These are phyloP conservation scores for Pythium phragmiticola DNA, from an alignment of 352 stramenopile genomes.

Conservation along the genomic window DNA sequence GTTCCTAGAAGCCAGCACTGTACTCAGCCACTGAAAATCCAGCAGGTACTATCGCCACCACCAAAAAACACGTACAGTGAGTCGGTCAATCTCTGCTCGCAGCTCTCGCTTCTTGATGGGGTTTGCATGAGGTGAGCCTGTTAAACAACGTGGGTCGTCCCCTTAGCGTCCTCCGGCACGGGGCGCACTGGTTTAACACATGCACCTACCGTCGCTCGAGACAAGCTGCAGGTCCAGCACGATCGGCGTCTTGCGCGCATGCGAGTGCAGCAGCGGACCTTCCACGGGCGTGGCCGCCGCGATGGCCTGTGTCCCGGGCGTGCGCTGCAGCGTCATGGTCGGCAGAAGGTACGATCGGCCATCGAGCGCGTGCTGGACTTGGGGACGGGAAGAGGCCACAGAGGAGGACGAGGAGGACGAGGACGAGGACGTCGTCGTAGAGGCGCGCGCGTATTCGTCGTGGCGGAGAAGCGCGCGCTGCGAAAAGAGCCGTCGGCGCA, in stretches of 20 bases:
- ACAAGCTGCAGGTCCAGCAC: constrained; percentile 74
- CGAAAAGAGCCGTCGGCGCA: constrained; percentile 50
- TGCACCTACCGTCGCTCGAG: constrained; percentile 56
- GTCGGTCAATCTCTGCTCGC: constrained; percentile 56
- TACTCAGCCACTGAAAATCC: neutral
- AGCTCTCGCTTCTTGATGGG: constrained; percentile 80
- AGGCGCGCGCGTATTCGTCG: constrained; percentile 35
- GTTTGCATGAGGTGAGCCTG: constrained; percentile 70
- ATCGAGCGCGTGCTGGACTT: constrained; percentile 46
- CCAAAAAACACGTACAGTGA: constrained; percentile 38
- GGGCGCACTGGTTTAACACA: neutral
- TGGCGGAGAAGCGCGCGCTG: constrained; percentile 52
- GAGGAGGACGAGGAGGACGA: constrained; percentile 25
- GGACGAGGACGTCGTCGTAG: constrained; percentile 11
- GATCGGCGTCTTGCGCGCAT: constrained; percentile 50
- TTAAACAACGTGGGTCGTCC: neutral
- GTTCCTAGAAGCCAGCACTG: constrained; percentile 2
- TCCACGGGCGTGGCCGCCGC: constrained; percentile 25
- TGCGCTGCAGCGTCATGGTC: constrained; percentile 57
- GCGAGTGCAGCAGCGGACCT: constrained; percentile 42
- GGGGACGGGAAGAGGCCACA: constrained; percentile 27
- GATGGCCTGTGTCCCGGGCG: constrained; percentile 17
- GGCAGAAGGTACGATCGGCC: constrained; percentile 72
- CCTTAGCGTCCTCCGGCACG: neutral
- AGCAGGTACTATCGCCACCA: too few relatives aligned